Conservation (phyloP, 75 land plant genomes). For the Sequoia sempervirens region DNA sequence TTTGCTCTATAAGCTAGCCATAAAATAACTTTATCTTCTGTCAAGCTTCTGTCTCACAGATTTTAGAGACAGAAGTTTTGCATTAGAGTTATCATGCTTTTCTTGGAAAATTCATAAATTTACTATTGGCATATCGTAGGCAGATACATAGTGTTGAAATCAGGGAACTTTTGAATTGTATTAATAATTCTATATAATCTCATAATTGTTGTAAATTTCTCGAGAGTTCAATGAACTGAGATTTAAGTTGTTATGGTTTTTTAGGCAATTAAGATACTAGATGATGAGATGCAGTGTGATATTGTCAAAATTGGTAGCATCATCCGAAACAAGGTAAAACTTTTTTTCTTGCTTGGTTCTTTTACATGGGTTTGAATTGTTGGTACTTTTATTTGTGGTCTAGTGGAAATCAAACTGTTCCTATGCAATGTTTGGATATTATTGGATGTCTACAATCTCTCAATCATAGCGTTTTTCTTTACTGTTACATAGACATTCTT, state of each 20-base stretch:
- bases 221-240: neutral
- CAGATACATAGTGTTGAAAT: neutral
- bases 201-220: neutral
- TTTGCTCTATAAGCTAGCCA: neutral
- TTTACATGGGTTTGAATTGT: neutral
- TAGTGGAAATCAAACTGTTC: neutral
- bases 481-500: neutral
- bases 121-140: neutral
- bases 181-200: neutral
- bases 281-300: constrained; percentile 93
- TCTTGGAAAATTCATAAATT: neutral
- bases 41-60: neutral
- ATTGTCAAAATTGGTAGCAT: constrained; percentile 83
- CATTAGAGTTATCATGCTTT: neutral
- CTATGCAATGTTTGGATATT: neutral
- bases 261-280: constrained; percentile 82
- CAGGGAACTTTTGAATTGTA: neutral
- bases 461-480: neutral
- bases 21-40: neutral
- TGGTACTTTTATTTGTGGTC: neutral
- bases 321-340: constrained; percentile 72
- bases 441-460: neutral
- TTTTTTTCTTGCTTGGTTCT: neutral
- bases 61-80: neutral
- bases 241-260: neutral